Evolutionary conservation across 176 grass and related monocot genomes (phyloP).

Genomic region (Microstegium vimineum): DNA sequence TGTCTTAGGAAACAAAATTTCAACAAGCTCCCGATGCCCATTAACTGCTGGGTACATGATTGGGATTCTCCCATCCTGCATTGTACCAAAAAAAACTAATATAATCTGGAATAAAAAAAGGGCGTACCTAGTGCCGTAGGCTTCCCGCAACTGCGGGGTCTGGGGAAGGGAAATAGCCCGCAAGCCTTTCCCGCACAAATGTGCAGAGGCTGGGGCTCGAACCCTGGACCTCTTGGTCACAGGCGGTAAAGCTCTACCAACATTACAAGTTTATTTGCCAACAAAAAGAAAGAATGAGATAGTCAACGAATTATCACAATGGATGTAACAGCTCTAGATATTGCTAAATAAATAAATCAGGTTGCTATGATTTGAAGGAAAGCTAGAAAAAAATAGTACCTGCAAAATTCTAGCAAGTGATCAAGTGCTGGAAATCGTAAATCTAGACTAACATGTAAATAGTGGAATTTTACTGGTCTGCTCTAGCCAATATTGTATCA

Average conservation of each 20-base stretch:
- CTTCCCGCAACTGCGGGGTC: no score
- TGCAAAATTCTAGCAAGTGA: background rate
- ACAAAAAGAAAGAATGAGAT: background rate
- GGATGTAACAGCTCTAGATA: background rate
- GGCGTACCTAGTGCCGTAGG: no score
- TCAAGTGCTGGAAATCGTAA: background rate
- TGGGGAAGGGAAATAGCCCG: no score
- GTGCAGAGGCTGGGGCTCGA: no score
- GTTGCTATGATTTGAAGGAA: background rate
- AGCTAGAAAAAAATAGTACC: background rate
- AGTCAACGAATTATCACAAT: background rate
- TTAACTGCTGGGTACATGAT: constrained; percentile 25
- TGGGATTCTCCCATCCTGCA: constrained; percentile 19
- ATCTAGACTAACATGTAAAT: background rate
- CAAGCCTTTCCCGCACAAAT: no score
- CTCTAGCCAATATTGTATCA: background rate
- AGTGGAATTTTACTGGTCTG: background rate
- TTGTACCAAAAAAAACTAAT: background rate
- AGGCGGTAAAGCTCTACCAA: no score
- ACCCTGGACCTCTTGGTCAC: no score
- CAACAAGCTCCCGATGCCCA: constrained; percentile 25
- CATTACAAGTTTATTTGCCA: background rate
- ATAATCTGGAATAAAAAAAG: no score
- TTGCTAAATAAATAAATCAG: background rate
- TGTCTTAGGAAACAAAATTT: constrained; percentile 41